Evolutionary conservation across 2,329 filamentous ascomycete genomes (phyloP), one percentile per base, ranked within the genome.

Genomic region (Xenoacremonium recifei): DNA sequence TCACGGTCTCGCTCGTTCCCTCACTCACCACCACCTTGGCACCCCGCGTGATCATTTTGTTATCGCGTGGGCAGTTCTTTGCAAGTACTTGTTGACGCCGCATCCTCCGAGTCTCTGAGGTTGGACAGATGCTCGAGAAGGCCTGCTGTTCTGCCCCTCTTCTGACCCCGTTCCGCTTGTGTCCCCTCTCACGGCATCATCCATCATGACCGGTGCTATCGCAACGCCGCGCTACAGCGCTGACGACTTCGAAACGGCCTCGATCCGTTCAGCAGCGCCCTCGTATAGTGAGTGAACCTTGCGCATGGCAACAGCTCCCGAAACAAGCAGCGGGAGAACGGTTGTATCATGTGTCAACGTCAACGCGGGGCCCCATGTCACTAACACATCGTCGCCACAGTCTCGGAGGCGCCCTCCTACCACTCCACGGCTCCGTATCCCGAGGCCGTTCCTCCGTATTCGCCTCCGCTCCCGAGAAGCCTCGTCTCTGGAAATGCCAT

Each of bases 171-270:
- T 54, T 40, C 41, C 39, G 47, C 43, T 45, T 38, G 37, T 53
- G 34, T 33, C 43, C 37, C 30, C 36, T 39, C 20, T 38, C 27
- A 39, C 40, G 32, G 38, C 33, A 50, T 45, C 40, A 39, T 20
- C 40, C 58, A 57, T 53, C 45, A 65, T 64, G 62, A 62, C 60
- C 21, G 63, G 50, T 31, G 49, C 55, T 17, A 44, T 61, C 39
- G 51, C 54, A 37, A 54, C 60, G 17, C 55, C 64, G 41, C 63
- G 64, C 34, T 68, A 67, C 43, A 63, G 59, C 50, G 54, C 66
- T 5, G 76, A 80, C 45, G 82, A 86, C 59, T 80, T 84, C 44
- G 83, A 87, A 54, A 84, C 82, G 17, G 75, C 78, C 6, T 87
- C 84, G 9, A 77, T 87, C 47, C 79, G 72, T 52, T 86, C 82